Percentiles rank a stretch among this genome's conserved stretches.
Conservation (phyloP, 2,329 filamentous ascomycete species). For the Fonsecaea erecta region DNA sequence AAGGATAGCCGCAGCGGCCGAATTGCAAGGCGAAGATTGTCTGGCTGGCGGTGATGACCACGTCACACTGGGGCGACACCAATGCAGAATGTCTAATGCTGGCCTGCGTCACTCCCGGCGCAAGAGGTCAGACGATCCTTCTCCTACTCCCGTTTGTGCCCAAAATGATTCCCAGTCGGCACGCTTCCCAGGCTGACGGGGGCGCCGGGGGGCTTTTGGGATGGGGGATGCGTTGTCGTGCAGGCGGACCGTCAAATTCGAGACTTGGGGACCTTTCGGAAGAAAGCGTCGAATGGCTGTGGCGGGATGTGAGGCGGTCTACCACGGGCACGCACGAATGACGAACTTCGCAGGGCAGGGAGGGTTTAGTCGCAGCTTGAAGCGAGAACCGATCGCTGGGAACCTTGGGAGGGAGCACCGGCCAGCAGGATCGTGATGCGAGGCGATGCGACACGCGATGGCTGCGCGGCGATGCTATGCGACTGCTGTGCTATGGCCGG, state of each 20-base stretch:
- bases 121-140: constrained; percentile 33
- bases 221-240: constrained; percentile 21
- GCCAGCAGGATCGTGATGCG: constrained; percentile 16
- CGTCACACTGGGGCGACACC: constrained; percentile 44
- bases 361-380: constrained; percentile 10
- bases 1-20: constrained; percentile 43
- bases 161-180: constrained; percentile 32
- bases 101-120: constrained; percentile 35
- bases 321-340: constrained; percentile 25
- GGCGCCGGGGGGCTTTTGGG: constrained; percentile 1
- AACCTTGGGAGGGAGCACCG: neutral
- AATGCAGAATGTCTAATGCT: constrained; percentile 35
- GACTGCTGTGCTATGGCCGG: constrained; percentile 9
- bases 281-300: constrained; percentile 18
- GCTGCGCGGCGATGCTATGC: constrained; percentile 24
- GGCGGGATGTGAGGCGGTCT: constrained; percentile 31
- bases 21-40: constrained; percentile 43
- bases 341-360: constrained; percentile 21
- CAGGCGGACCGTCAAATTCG: constrained; percentile 4
- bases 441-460: constrained; percentile 10
- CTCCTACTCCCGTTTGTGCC: constrained; percentile 32
- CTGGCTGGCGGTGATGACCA: constrained; percentile 47
- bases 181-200: constrained; percentile 19
- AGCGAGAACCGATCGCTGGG: constrained; percentile 15
- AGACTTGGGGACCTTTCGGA: constrained; percentile 3